These are phyloP conservation scores for Penicillium decumbens DNA, from an alignment of 2,329 filamentous ascomycete genomes.

Conservation along the genomic window DNA sequence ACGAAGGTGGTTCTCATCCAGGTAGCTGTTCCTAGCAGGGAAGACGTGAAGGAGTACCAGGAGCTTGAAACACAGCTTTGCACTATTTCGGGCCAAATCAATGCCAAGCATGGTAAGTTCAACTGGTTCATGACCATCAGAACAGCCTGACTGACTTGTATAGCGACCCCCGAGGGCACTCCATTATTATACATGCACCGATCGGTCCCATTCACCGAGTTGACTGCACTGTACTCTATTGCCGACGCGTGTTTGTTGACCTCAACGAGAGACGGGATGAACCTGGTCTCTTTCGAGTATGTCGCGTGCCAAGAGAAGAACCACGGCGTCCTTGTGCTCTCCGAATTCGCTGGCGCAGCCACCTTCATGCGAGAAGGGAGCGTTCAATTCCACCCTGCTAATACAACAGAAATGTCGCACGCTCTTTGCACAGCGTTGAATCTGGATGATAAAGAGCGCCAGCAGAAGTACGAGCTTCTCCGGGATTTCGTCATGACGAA, in stretches of 20 bases:
- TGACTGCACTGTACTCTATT: constrained; percentile 85
- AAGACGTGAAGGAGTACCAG: constrained; percentile 94
- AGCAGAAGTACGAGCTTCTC: constrained; percentile 75
- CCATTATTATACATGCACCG: constrained; percentile 96
- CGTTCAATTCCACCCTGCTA: constrained; percentile 91
- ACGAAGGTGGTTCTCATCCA: constrained; percentile 90
- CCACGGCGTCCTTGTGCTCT: constrained; percentile 87
- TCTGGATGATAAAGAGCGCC: constrained; percentile 76
- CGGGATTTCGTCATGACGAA: constrained; percentile 89
- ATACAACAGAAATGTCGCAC: constrained; percentile 84
- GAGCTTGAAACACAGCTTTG: constrained; percentile 87
- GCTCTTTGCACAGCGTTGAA: constrained; percentile 82
- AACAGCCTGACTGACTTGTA: constrained; percentile 3
- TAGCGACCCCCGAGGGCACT: constrained; percentile 84
- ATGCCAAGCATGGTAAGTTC: constrained; percentile 72
- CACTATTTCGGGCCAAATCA: constrained; percentile 88
- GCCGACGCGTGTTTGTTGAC: constrained; percentile 85
- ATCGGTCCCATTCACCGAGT: constrained; percentile 84
- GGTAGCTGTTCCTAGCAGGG: constrained; percentile 75
- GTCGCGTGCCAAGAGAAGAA: constrained; percentile 82
- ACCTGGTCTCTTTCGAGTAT: constrained; percentile 94
- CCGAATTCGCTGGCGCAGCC: constrained; percentile 91
- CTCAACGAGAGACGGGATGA: constrained; percentile 93
- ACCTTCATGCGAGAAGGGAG: constrained; percentile 77
- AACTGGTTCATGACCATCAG: not conserved